Evolutionary conservation across 1,139 yeast species (phyloP), one percentile per base, ranked within the genome.

Genomic region (Debaryomyces psychrophilus): DNA sequence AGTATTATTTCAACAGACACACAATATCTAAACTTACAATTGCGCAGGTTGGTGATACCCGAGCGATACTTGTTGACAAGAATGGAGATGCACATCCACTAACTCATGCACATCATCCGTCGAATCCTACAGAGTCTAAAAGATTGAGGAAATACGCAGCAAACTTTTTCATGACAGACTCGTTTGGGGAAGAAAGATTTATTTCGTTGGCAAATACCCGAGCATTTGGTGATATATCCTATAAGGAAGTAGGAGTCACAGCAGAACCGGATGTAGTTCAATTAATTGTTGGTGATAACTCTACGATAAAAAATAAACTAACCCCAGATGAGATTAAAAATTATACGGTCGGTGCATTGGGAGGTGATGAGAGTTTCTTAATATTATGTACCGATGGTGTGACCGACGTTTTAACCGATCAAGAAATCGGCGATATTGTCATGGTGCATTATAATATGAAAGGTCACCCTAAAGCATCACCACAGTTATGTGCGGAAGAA

Each of bases 1-100:
- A 76, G 50, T 83, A 78, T 57, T 90, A 79, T 68, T 93, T 93
- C 73, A 82, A 85, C 52, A 79, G 85, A 15, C 72, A 76, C 20
- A 85, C 89, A n/a, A 71, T 87, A 14, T 77, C 90, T 26, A 83
- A 83, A 56, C 66, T 93, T 34, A 78, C 89, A 1, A 80, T 92
- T 18, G 93, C 95, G 1, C 99, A 93, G 62, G 85, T 92, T n/a
- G 99, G 99, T 3, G 99, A 93, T 61, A 88, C 97, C 3, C 78
- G 89, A 53, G 92, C 96, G n/a, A 78, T 93, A 5, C 59, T 93
- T 20, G 88, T 90, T 51, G 95, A 87, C 60, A 77, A 76, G 48
- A 68, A 75, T 49, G 98, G 99, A 2, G 71, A 79, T 37, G 96
- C 96, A 0, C 92, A 86, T 57, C 76, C 88, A 8, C 68, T 93